Evolutionary conservation across 805 yeast genomes (phyloP).

Genomic region (Ogataea salicorniae): DNA sequence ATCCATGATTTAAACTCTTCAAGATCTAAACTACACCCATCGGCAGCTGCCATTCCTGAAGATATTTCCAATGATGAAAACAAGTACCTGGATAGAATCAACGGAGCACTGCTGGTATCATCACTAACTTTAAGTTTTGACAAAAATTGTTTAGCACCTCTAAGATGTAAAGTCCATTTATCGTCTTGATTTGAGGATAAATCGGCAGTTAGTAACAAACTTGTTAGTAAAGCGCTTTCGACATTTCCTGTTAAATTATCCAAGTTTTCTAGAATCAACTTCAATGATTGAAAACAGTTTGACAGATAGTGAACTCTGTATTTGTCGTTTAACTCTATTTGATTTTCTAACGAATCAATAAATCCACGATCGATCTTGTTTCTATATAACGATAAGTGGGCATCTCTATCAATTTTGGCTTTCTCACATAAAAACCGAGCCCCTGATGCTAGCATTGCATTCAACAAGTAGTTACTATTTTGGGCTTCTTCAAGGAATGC

Average conservation of each 20-base stretch:
- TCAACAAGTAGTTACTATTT: conserved; percentile 53
- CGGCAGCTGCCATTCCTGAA: conserved; percentile 47
- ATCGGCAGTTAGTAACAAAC: conserved; percentile 55
- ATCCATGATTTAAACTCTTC: conserved; percentile 36
- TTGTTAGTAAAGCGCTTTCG: conserved; percentile 62
- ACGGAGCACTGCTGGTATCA: conserved; percentile 11
- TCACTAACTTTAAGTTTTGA: conserved; percentile 33
- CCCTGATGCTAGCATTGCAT: conserved; percentile 68
- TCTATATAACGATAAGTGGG: conserved; percentile 3
- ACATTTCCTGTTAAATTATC: conserved; percentile 39
- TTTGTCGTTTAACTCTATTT: conserved; percentile 42
- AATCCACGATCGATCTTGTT: conserved; percentile 5
- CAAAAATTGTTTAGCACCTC: conserved; percentile 59
- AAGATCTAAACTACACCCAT: conserved; percentile 46
- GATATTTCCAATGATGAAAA: conserved; percentile 49
- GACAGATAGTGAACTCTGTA: conserved; percentile 55
- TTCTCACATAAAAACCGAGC: conserved; percentile 41
- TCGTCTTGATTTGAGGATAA: conserved; percentile 49
- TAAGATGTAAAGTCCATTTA: conserved; percentile 57
- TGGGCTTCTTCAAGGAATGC: conserved; percentile 22
- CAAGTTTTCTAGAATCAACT: conserved; percentile 37
- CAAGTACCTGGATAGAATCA: conserved; percentile 21
- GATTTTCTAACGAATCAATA: conserved; percentile 11
- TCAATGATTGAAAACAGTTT: conserved; percentile 56
- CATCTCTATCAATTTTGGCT: conserved; percentile 18